Base-by-base conservation (phyloP, 2,329 filamentous ascomycete species). In the Ceratocystis diversiconidia region DNA sequence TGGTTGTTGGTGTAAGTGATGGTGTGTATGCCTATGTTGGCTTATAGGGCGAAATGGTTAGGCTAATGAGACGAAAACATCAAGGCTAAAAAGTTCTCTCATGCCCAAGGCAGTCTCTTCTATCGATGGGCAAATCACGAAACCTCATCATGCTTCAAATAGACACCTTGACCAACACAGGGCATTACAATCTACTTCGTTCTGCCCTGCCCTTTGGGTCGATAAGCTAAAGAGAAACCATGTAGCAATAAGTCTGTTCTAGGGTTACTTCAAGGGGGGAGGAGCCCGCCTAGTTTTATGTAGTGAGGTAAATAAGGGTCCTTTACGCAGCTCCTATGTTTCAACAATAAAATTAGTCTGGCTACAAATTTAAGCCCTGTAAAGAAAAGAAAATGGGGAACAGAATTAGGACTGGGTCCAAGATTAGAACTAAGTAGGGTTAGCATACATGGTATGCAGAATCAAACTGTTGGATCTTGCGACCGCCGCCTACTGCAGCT, bases 291-390 rank as follows among this genome's bases (percentile, higher is more conserved):
- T 57, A 25, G 52, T 12, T 12, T 41, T 15, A 57, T 25, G 7
- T 57, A 57, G 22, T 22, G 48, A 52, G 48, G 48, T 52, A 52
- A 30, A 30, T 30, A 57, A 57, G 30, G 52, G 52, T 25, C 22
- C 52, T 57, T 57, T 7, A 57, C 30, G 52, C 22, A 57, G 30
- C 52, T 32, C 52, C 10, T 30, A 57, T 57, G 52, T 57, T 57
- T 57, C 52, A 57, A 57, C 52, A 57, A 32, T 30, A 17, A 57
- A 57, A 57, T 57, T 57, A 57, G 22, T 30, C 52, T 32, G 52
- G 28, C 28, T n/a, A 57, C 52, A 57, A 57, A 57, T 30, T 57
- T 57, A 57, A 57, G 52, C 52, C 52, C 52, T 57, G 52, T 30
- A 15, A 30, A 7, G 50, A 55, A 3, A 32, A 32, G 36, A 41